These are phyloP conservation scores for Corylus heterophylla DNA, from an alignment of 306 rosid species.

Conservation along the genomic window DNA sequence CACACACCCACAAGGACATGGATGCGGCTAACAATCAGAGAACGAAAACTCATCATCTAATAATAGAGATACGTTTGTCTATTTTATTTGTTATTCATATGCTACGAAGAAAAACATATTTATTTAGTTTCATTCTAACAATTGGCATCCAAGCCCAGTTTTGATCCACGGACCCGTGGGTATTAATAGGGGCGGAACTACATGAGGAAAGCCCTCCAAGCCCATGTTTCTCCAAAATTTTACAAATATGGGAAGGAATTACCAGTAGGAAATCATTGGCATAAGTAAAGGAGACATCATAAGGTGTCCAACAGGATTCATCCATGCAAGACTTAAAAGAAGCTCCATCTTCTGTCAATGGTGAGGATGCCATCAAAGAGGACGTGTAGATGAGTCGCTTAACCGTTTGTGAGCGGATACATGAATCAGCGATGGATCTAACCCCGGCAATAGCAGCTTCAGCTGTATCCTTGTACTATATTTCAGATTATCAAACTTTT, in stretches of 20 bases:
- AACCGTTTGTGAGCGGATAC: constrained; percentile 41
- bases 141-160: too few relatives aligned
- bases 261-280: background rate
- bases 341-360: constrained; percentile 35
- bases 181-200: too few relatives aligned
- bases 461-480: constrained; percentile 33
- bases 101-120: too few relatives aligned
- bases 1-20: too few relatives aligned
- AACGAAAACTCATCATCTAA: too few relatives aligned
- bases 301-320: constrained; percentile 60
- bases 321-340: constrained; percentile 36
- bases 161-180: too few relatives aligned
- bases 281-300: constrained; percentile 20
- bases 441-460: constrained; percentile 44
- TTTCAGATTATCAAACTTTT: background rate
- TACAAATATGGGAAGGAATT: background rate
- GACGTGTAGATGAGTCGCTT: constrained; percentile 54
- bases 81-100: too few relatives aligned
- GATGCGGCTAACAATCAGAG: too few relatives aligned
- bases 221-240: too few relatives aligned
- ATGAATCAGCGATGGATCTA: constrained; percentile 31
- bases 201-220: too few relatives aligned
- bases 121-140: too few relatives aligned
- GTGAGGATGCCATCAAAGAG: constrained; percentile 45
- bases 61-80: too few relatives aligned